Evolutionary conservation across 805 yeast genomes (phyloP), one percentile per base, ranked within the genome.

Genomic region (Blastobotrys parvus): DNA sequence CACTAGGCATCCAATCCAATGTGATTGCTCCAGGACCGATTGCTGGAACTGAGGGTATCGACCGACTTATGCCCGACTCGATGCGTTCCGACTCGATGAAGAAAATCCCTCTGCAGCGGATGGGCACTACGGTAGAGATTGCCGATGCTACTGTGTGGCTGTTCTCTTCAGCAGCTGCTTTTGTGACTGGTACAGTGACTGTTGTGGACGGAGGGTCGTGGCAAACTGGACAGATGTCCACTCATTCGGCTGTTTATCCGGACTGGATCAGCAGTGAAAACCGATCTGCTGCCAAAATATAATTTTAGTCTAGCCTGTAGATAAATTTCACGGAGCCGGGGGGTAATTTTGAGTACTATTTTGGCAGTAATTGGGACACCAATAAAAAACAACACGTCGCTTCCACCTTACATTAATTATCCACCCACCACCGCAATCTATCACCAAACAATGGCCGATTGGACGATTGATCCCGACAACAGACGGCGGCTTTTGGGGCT

Each of bases 401-500:
- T 22, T 22, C 17, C 16, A 10, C 13, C n/a, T 22, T 36, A 15
- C 39, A 13, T 22, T n/a, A 8, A 6, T 11, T 8, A 23, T 15
- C 39, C 11, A 8, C 7, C 4, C 32, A 15, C 20, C 32, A 25
- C 16, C n/a, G n/a, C n/a, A n/a, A n/a, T n/a, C n/a, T n/a, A n/a
- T n/a, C n/a, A n/a, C n/a, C n/a, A n/a, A 23, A 29, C 33, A 13
- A 41, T 41, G 43, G 69, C 73, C 19, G 80, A 78, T 47, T 82
- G 89, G 97, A 81, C 92, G 22, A 92, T 89, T 43, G 94, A 89
- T 61, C 96, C 97, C 15, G 95, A 87, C 55, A 82, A 85, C 46
- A 82, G 94, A 62, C 79, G 95, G 59, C 56, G 62, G 47, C 58
- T 64, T 41, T 51, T 60, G 52, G 78, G 78, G 35, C 67, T 90